Base-by-base conservation (phyloP, 352 stramenopile species). In the Phytophthora gonapodyides region DNA sequence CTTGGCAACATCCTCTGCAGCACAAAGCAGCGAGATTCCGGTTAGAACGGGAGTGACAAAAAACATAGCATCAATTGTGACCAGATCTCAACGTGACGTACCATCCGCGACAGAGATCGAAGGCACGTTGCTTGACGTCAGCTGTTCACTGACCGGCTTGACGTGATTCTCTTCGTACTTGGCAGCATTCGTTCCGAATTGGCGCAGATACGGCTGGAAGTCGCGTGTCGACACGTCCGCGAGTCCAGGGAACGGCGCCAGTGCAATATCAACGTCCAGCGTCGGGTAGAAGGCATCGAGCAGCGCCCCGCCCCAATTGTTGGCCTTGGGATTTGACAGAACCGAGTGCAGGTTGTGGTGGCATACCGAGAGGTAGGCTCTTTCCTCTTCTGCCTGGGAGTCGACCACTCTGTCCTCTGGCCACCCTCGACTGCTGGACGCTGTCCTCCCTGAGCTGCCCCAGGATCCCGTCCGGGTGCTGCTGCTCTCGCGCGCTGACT, bases 271-370 rank as follows among this genome's bases (percentile, higher is more conserved):
- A 4, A 80, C 55, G 41, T 91, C 84, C 19, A 91, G 66, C 7
- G 75, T 73, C 48, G 83, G 82, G 40, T 88, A 91, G 19, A 95
- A 76, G 45, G 75, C 82, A 43, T 95, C 86, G 6, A 95, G 70
- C 41, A 93, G 48, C 19, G 80, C 73, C 35, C 75, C 78, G 45
- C 81, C 67, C 86, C 86, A 95, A 64, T 83, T 76, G 42, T 55
- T 83, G 6, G 76, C 82, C 53, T 91, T 88, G 5, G 87, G 87
- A 44, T 93, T 92, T 0, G 80, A 89, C 34, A 96, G 70, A 49
- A 96, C 87, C 30, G 87, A 94, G 69, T 96, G 83, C 24, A 96
- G 58, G 52, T 96, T 96, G 64, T 96, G 84, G 34, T 92, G 80
- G 33, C 62, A 87, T 54, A 91, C 76, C 9, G 73, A 70, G 11